These are phyloP conservation scores for Stagonosporopsis vannaccii DNA, from an alignment of 2,329 filamentous ascomycete species.

Conservation along the genomic window DNA sequence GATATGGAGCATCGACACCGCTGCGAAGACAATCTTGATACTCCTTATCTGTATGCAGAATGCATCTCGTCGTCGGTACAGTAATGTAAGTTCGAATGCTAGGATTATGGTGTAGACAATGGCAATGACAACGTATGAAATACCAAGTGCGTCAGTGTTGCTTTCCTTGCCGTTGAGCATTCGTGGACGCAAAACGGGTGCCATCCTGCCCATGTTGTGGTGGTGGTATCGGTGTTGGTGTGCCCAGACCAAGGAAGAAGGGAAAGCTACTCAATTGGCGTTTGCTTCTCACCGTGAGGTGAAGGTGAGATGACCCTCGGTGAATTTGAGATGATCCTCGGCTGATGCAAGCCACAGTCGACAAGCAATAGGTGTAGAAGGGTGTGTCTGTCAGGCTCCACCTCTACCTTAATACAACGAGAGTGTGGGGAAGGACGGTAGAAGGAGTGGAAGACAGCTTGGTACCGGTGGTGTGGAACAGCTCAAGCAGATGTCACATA, in stretches of 20 bases:
- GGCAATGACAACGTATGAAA: constrained; percentile 42
- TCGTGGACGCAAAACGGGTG: constrained; percentile 37
- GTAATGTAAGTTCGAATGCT: constrained; percentile 39
- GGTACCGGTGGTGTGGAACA: constrained; percentile 32
- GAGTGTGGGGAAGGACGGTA: constrained; percentile 30
- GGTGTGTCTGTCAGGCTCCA: constrained; percentile 33
- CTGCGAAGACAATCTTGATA: constrained; percentile 43
- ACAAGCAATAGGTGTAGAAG: constrained; percentile 6
- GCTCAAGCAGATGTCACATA: constrained; percentile 40
- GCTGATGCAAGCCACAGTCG: constrained; percentile 14
- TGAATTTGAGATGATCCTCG: background rate
- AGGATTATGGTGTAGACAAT: constrained; percentile 45
- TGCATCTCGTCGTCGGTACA: constrained; percentile 37
- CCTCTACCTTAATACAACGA: constrained; percentile 36
- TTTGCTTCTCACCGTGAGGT: background rate
- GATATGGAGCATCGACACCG: constrained; percentile 46
- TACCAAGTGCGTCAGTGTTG: constrained; percentile 43
- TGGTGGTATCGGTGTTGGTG: constrained; percentile 2
- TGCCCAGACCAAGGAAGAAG: background rate
- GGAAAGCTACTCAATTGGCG: background rate
- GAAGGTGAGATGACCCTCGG: background rate
- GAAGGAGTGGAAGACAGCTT: constrained; percentile 29
- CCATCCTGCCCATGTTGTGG: constrained; percentile 42
- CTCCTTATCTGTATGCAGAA: constrained; percentile 46
- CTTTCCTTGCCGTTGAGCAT: constrained; percentile 39